phyloP scores from a whole-genome alignment of 148 eudicot species.

The Oxyria digyna region DNA sequence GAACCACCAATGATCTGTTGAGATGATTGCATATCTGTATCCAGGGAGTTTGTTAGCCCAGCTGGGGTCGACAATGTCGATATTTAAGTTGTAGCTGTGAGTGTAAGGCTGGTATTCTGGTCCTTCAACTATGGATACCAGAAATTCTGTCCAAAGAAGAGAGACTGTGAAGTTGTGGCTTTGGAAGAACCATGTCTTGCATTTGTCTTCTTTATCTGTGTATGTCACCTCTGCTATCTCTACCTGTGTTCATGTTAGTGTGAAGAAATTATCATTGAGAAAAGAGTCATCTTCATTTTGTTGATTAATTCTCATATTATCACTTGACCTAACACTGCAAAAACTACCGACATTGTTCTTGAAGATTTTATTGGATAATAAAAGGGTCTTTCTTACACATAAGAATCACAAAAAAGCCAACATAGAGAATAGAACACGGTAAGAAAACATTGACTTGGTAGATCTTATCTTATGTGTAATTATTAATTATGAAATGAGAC shows the following conservation, averaged over 20 bases:
- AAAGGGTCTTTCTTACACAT: neutral
- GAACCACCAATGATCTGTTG: slow-evolving; percentile 16
- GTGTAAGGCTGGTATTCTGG: neutral
- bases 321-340: too few species aligned
- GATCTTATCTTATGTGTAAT: too few species aligned
- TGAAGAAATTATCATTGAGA: too few species aligned
- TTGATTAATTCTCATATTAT: too few species aligned
- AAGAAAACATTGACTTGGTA: too few species aligned
- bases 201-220: slow-evolving; percentile 18
- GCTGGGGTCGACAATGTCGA: slow-evolving; percentile 14
- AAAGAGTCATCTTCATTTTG: neutral
- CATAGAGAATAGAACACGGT: too few species aligned
- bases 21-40: slow-evolving; percentile 8
- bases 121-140: neutral
- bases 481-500: too few species aligned
- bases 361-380: neutral
- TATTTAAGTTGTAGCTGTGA: neutral
- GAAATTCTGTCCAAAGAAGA: slow-evolving; percentile 6
- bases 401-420: neutral
- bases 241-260: slow-evolving; percentile 13
- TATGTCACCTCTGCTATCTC: slow-evolving; percentile 27
- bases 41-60: slow-evolving; percentile 15
- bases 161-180: slow-evolving; percentile 5
- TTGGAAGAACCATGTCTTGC: slow-evolving; percentile 9
- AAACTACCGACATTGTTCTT: too few species aligned